A percentile compares a stretch with the other conserved stretches of the same genome.
phyloP scores from a whole-genome alignment of 495 filamentous ascomycete genomes.

The Penicillium egyptiacum region DNA sequence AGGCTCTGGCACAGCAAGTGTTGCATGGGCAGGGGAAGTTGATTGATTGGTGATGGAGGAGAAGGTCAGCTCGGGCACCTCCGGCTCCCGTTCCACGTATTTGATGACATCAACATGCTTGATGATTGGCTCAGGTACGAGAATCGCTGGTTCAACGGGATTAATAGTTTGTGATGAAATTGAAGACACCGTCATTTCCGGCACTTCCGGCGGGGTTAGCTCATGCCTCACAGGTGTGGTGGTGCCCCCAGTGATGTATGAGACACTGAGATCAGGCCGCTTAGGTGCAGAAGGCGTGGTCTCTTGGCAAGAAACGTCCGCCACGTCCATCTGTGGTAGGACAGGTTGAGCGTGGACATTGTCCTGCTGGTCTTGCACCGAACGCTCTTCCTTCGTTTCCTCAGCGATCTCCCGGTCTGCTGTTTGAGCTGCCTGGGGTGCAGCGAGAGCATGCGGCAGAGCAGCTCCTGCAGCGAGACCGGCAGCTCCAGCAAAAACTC shows the following conservation, averaged over 20 bases:
- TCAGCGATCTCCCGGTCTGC: slow-evolving; percentile 22
- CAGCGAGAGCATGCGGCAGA: slow-evolving; percentile 16
- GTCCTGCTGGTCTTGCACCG: slow-evolving; percentile 14
- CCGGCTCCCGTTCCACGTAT: slow-evolving; percentile 19
- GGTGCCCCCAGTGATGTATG: slow-evolving; percentile 31
- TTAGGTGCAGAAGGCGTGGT: slow-evolving; percentile 37
- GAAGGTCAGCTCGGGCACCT: slow-evolving; percentile 23
- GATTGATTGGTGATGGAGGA: slow-evolving; percentile 35
- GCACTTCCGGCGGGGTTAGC: slow-evolving; percentile 20
- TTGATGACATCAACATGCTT: slow-evolving; percentile 13
- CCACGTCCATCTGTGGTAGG: slow-evolving; percentile 34
- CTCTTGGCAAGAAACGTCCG: slow-evolving; percentile 38
- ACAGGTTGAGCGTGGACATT: slow-evolving; percentile 22
- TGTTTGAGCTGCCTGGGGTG: slow-evolving; percentile 21
- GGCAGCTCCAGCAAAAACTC: slow-evolving; percentile 9
- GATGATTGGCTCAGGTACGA: slow-evolving; percentile 9
- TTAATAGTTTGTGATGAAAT: slow-evolving; percentile 11
- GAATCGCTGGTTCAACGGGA: slow-evolving; percentile 4
- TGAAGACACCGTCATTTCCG: slow-evolving; percentile 24
- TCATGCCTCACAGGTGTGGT: slow-evolving; percentile 36
- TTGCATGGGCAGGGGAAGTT: slow-evolving; percentile 33
- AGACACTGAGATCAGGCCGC: slow-evolving; percentile 32
- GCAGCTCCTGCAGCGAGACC: slow-evolving; percentile 9
- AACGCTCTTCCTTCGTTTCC: slow-evolving; percentile 23
- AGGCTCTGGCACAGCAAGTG: slow-evolving; percentile 22